phyloP scores from a whole-genome alignment of 495 filamentous ascomycete genomes.

The Penicillium antarcticum region DNA sequence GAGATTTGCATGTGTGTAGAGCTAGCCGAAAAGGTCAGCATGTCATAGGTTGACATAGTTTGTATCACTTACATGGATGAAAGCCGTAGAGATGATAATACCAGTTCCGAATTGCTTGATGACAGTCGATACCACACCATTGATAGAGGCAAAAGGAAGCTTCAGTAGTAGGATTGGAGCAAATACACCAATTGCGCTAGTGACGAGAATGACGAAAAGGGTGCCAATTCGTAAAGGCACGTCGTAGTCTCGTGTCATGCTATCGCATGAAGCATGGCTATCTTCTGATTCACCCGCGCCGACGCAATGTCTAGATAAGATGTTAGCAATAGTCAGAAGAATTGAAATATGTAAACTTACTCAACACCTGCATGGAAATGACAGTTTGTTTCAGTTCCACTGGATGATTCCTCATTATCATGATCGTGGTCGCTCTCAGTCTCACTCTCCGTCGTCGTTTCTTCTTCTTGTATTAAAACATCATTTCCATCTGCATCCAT shows the following conservation, averaged over 20 bases:
- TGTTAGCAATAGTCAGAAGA: constrained; percentile 1
- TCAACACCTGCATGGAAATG: constrained; percentile 68
- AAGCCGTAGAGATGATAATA: constrained; percentile 68
- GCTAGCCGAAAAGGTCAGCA: constrained; percentile 31
- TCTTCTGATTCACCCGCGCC: constrained; percentile 30
- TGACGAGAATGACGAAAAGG: constrained; percentile 56
- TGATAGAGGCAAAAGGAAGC: constrained; percentile 27
- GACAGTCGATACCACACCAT: constrained; percentile 42
- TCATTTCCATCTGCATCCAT: constrained; percentile 46
- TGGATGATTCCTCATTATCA: constrained; percentile 10
- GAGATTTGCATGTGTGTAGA: constrained; percentile 60
- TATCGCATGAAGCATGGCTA: constrained; percentile 33
- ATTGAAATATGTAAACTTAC: constrained; percentile 28
- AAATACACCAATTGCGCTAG: constrained; percentile 45
- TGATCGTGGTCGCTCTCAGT: constrained; percentile 4
- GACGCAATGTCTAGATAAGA: constrained; percentile 40
- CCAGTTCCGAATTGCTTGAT: constrained; percentile 74
- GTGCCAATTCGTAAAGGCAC: constrained; percentile 56
- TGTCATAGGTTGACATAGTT: neutral
- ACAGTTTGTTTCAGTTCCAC: constrained; percentile 33
- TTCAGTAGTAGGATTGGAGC: constrained; percentile 37
- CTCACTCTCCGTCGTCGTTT: constrained; percentile 2
- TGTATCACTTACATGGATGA: constrained; percentile 54
- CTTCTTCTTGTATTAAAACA: constrained; percentile 33
- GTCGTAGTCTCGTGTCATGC: constrained; percentile 53